These are phyloP conservation scores for Eucalyptus victrix DNA, from an alignment of 345 rosid species.

Conservation along the genomic window DNA sequence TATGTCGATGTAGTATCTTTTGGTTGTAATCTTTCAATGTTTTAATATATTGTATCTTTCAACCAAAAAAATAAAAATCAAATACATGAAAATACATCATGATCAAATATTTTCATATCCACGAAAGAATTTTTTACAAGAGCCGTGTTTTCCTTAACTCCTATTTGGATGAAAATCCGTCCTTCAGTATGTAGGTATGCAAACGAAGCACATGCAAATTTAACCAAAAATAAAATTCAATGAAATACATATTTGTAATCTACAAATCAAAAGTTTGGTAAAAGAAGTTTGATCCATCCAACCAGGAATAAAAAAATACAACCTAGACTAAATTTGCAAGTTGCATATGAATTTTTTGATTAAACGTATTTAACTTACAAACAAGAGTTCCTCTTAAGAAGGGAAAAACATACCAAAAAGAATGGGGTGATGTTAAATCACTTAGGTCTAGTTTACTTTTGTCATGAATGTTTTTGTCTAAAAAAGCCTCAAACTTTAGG, in stretches of 20 bases:
- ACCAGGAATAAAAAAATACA: not conserved
- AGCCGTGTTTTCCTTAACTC: not conserved
- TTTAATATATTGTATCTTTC: too few relatives aligned
- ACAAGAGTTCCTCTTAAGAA: not conserved
- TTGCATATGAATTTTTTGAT: not conserved
- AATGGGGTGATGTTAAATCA: not conserved
- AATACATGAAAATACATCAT: not conserved
- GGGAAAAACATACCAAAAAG: not conserved
- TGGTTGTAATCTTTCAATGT: too few relatives aligned
- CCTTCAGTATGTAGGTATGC: not conserved
- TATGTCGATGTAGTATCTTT: rapidly evolving
- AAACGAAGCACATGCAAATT: not conserved
- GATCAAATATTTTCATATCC: not conserved
- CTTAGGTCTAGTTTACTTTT: not conserved
- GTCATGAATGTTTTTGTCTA: too few relatives aligned
- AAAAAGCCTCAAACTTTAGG: too few relatives aligned
- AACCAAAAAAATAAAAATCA: too few relatives aligned
- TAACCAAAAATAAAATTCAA: not conserved
- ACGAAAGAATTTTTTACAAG: not conserved
- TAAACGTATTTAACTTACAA: not conserved
- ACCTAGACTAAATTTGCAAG: not conserved
- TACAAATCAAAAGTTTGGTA: not conserved
- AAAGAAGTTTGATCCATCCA: not conserved
- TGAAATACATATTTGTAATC: not conserved
- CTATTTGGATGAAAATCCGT: not conserved